Conservation (phyloP, 1,284 basidiomycete genomes). For the Ganoderma resinaceum region DNA sequence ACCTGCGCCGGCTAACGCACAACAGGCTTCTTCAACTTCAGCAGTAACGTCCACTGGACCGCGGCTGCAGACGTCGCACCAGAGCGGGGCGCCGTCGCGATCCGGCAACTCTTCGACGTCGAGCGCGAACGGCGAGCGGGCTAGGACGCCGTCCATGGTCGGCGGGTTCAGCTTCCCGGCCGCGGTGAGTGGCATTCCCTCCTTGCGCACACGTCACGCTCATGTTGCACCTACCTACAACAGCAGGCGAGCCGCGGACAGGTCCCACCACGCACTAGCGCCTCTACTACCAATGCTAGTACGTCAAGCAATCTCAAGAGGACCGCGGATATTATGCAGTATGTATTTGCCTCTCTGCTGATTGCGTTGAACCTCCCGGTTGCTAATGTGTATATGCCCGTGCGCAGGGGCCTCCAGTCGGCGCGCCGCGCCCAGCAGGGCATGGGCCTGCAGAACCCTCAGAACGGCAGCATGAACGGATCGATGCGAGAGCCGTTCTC, state of each 20-base stretch:
- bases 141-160: constrained; percentile 51
- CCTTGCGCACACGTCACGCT: neutral
- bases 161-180: constrained; percentile 62
- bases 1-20: neutral
- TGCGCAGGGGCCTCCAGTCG: constrained; percentile 20
- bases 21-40: neutral
- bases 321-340: constrained; percentile 49
- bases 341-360: constrained; percentile 22
- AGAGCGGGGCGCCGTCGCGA: neutral
- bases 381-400: neutral
- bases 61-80: neutral
- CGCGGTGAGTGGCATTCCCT: neutral
- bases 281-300: constrained; percentile 2
- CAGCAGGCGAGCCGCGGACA: constrained; percentile 13
- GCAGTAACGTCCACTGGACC: neutral
- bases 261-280: neutral
- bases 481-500: constrained; percentile 46
- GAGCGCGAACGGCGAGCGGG: constrained; percentile 29
- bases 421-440: constrained; percentile 40
- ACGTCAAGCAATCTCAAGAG: constrained; percentile 43
- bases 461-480: constrained; percentile 14
- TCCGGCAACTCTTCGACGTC: neutral
- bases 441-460: constrained; percentile 53
- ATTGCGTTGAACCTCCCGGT: neutral
- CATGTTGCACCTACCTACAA: neutral